Percentiles rank a stretch among this genome's conserved stretches.
Conservation (phyloP, 164 flowering plant genomes). For the Vitis labrusca region DNA sequence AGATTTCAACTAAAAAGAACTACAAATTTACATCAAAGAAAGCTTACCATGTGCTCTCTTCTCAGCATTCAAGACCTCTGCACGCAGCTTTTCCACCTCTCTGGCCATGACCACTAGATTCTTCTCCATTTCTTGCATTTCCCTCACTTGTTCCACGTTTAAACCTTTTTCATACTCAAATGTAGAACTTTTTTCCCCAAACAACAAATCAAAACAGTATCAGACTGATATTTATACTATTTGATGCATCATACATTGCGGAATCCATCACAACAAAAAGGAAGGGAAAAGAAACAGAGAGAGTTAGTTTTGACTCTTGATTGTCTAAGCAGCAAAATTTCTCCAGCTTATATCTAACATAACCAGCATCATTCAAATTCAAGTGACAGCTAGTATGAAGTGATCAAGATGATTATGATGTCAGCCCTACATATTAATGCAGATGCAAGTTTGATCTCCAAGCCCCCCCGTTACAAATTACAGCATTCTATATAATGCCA, state of each 20-base stretch:
- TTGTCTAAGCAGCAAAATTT: not conserved
- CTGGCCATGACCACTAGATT: constrained; percentile 60
- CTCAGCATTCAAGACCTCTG: constrained; percentile 58
- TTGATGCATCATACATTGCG: not conserved
- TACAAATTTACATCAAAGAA: not conserved
- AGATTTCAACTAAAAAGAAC: not conserved
- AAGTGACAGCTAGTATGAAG: not conserved
- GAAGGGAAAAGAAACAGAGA: no score
- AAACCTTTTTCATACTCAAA: constrained; percentile 71
- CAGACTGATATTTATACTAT: not conserved
- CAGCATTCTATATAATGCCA: not conserved
- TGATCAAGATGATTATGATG: not conserved
- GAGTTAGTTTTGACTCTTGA: no score
- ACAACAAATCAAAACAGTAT: not conserved
- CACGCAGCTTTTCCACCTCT: constrained; percentile 67
- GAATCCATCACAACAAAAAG: not conserved
- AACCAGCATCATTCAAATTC: not conserved
- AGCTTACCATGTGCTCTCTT: constrained; percentile 53
- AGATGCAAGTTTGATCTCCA: not conserved
- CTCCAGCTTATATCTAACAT: not conserved
- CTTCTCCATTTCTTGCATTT: constrained; percentile 72
- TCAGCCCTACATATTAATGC: not conserved
- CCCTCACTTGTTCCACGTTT: constrained; percentile 67
- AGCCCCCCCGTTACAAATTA: not conserved
- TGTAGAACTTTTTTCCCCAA: constrained; percentile 38